Base-by-base conservation (phyloP, 2,329 filamentous ascomycete genomes). In the Hirsutella minnesotensis region DNA sequence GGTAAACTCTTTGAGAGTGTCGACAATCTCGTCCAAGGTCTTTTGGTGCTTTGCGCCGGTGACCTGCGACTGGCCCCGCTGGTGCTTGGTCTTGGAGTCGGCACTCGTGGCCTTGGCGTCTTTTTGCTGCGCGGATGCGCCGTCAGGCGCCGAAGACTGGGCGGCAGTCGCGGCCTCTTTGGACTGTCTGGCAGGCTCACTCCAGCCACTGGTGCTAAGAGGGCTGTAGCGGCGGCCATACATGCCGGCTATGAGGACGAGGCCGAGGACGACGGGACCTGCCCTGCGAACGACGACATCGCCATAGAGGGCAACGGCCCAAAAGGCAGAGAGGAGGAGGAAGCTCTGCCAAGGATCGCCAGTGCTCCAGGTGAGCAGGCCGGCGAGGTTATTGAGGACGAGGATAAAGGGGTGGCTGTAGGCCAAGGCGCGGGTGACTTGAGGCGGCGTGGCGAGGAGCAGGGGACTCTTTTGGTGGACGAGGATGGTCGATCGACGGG, bases 331-430 rank as follows among this genome's bases (percentile, higher is more conserved):
- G 3, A 98, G 73, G 27, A 98, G 62, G 47, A 98, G 69, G 57
- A 96, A 98, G 69, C 89, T 95, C 69, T 96, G 88, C 90, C 90
- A 98, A 0, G 89, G 81, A 59, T 98, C 92, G 33, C 78, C 84
- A 1, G 84, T 89, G 9, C 87, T 95, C 92, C 92, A 98, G 66
- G 86, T 95, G 49, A 98, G 58, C 47, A 98, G 68, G 0, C 90
- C 92, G 3, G 77, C 83, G 15, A 94, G 64, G 57, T 83, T 85
- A 61, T 95, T 96, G 44, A 96, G 69, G 5, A 89, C 88, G 8
- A 95, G 69, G 8, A 98, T 71, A 59, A 95, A 96, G 0, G 92
- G 89, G 59, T 98, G 90, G 49, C 89, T 95, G 61, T 96, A 95
- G 49, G 90, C 90, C 46, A 98, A 73, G 13, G 90, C 89, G 53